Base-by-base conservation (phyloP, 306 rosid genomes). In the Medicago arabica region DNA sequence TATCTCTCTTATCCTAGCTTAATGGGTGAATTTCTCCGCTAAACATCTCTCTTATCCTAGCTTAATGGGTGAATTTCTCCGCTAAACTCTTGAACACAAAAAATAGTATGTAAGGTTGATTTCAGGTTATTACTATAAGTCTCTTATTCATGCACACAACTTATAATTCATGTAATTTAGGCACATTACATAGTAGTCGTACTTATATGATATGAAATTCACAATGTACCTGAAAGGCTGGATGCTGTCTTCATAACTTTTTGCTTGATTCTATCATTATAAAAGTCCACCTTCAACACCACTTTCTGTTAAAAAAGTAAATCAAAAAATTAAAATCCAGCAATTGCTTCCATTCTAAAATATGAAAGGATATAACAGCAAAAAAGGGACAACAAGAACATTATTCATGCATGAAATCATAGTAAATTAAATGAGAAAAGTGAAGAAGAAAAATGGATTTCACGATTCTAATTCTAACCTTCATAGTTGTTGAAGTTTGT, bases 221-320 rank as follows among this genome's bases (percentile, higher is more conserved):
- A 38, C 0, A 39, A n/a, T 9, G 18, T 65, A 65, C 71, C 71
- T 66, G 34, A 19, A 66, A 66, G 71, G 6, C 53, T 19, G 11
- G 71, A 66, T 19, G 54, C 36, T 11, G 54, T 66, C 34, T 66
- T 66, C 71, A 66, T 66, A 12, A 41, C 36, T 66, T 41, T 66
- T 41, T 41, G 36, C 53, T 66, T 66, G 17, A 66, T 66, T 41
- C 2, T 66, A 18, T 66, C 71, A 41, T 41, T 44, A 43, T 66
- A 3, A 41, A 40, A 18, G 3, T 66, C 34, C 9, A 66, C 38
- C 38, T 66, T 66, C 71, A 66, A 66, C 16, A 66, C 53, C 11
- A 41, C 11, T 19, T 41, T 66, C 71, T 66, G 54, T 66, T 17
- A 66, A 19, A 0, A 21, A 4, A 66, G 3, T 10, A 66, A 66